Evolutionary conservation across 257 asterid species (phyloP), one percentile per base, ranked within the genome.

Genomic region (Vinca minor): DNA sequence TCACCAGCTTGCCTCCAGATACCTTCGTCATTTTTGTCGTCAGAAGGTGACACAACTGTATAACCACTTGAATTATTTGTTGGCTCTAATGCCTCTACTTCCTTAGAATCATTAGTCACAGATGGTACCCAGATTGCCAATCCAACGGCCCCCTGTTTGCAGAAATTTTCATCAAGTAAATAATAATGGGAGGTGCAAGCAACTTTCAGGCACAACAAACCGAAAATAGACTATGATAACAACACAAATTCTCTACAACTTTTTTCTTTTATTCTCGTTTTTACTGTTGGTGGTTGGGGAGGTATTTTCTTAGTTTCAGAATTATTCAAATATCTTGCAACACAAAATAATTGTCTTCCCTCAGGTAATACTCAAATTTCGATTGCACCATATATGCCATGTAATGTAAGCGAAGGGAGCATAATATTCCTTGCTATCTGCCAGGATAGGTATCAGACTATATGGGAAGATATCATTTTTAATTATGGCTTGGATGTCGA

Each of bases 121-220:
- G 99, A 93, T 36, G 97, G 99, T 76, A 89, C 99, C 97, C 99
- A 93, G 74, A 93, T 89, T 42, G 99, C 97, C 74, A 93, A 80
- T 73, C 99, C 99, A 83, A 93, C 99, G 7, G 99, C 99, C 58
- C 99, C 97, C 98, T 93, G 82, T 67, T 66, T 45, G 20, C 64
- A 75, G 23, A 0, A 36, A 46, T 38, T 25, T 54, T 29, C 4
- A 45, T 31, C 15, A 36, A 56, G 12, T 54, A 34, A 56, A n/a
- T 56, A 5, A 44, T 4, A 18, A n/a, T 18, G 28, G 17, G 17
- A 66, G 55, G 64, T 21, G 23, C 18, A 3, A 5, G 25, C 38
- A 38, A 56, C 42, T 55, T 36, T 34, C 15, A 9, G 10, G 15
- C 14, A 56, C 32, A 32, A 56, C 1, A n/a, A n/a, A n/a, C n/a